Base-by-base conservation (phyloP, 768 basidiomycete species). In the Lentinula boryana region DNA sequence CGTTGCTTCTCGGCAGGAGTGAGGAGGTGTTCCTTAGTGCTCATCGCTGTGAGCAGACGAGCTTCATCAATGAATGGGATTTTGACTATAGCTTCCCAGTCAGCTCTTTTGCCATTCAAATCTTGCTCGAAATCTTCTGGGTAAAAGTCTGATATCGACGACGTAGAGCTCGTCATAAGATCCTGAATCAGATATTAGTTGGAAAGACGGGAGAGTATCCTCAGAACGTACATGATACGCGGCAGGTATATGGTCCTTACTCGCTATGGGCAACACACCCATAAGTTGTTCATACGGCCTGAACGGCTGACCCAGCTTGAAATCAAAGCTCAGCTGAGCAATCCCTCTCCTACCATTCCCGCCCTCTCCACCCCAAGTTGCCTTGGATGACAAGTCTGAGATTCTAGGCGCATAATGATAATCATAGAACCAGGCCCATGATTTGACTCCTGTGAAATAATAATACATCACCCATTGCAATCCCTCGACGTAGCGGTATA, bases 391-490 rank as follows among this genome's bases (percentile, higher is more conserved):
- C 80, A 57, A 67, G 95, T 96, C 96, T 18, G 94, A 93, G 59
- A 98, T 98, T 32, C 95, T 86, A 21, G 97, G 97, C 0, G 97
- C 91, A 71, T 95, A 99, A 70, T 99, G 96, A 71, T 98, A 98
- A 72, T 95, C 78, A 75, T 98, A 98, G 77, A 96, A 99, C 97
- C 97, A 98, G 21, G 92, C 84, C 97, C 97, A 99, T 15, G 93
- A 95, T 5, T 94, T 91, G 16, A 98, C 95, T 5, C 97, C 97
- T 63, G 90, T 85, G 72, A 98, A 98, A 71, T 99, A 99, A 72
- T 99, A 99, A 69, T 94, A 91, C 89, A 99, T 91, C 35, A 98
- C 94, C 97, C 96, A 98, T 69, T 99, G 97, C 63, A 99, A 74
- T 1, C 97, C 97, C 70, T 98, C 93, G 16, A 92, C 83, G 71